These are phyloP conservation scores for Mycogone perniciosa DNA, from an alignment of 2,329 filamentous ascomycete genomes.

Conservation along the genomic window DNA sequence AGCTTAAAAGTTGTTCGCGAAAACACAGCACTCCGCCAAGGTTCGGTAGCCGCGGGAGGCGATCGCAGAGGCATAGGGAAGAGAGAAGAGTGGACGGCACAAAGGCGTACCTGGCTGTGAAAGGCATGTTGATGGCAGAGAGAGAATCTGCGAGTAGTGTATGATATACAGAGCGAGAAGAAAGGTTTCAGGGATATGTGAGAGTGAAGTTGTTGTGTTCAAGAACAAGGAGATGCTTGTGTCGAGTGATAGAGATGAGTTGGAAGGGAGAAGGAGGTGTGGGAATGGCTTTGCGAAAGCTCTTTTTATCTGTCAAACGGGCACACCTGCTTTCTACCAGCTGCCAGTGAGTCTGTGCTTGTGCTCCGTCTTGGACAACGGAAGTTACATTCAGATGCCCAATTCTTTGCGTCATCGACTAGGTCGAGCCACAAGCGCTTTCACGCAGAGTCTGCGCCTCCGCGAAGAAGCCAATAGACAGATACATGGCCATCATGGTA, in stretches of 20 bases:
- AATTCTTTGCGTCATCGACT: constrained; percentile 30
- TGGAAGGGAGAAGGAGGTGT: no score
- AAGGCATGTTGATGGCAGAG: constrained; percentile 43
- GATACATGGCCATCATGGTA: neutral
- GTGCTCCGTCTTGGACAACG: no score
- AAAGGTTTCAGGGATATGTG: neutral
- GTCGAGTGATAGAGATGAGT: no score
- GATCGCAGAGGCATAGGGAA: neutral
- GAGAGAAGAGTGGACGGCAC: constrained; percentile 12
- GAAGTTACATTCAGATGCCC: neutral
- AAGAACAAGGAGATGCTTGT: no score
- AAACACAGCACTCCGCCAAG: neutral
- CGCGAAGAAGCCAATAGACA: neutral
- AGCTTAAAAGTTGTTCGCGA: constrained; percentile 1
- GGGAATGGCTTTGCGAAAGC: no score
- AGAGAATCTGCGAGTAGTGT: neutral
- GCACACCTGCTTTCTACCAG: no score
- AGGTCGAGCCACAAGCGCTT: constrained; percentile 10
- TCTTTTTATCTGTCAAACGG: no score
- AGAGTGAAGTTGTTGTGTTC: no score
- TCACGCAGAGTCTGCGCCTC: neutral
- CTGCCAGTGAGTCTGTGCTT: no score
- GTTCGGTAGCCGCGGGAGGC: neutral
- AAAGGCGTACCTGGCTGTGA: constrained; percentile 49
- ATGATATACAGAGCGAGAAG: neutral